Base-by-base conservation (phyloP, 768 basidiomycete species). In the Suillus cothurnatus region DNA sequence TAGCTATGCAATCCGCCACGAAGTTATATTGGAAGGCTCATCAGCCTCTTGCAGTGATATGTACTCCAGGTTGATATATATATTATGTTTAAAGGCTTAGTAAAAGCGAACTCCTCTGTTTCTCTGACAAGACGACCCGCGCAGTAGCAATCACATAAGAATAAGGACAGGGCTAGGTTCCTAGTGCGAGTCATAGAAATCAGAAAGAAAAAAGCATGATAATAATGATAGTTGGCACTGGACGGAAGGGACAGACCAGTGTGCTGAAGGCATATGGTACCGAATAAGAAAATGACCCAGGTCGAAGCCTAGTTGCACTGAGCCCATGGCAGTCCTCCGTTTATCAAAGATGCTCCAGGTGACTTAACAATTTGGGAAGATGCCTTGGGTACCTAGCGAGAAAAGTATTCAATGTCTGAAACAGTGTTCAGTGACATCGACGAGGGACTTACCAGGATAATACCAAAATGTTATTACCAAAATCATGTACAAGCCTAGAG, bases 381-480 rank as follows among this genome's bases (percentile, higher is more conserved):
- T 59, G 19, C 58, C 58, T 12, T 28, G 7, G 28, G 58, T 59
- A 21, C 58, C 58, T 59, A 41, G 39, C 1, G 1, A 41, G 19
- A 41, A 21, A 5, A 14, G 11, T 3, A 14, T 59, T 41, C 5
- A 39, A 39, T 9, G 26, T 6, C 1, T 21, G 39, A 6, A 11
- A 28, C 19, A 7, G 19, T 28, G 19, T 41, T 41, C 11, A 9
- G 26, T 31, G 1, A 17, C 39, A 41, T 41, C 12, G 19, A 41
- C 26, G 12, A 26, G 39, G 21, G 11, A 67, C 79, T n/a, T 65
- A 80, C 81, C 81, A 6, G 83, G 84, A 63, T 85, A 85, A 68
- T 79, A 85, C 84, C 84, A 85, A 71, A 85, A 85, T 6, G 79
- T 77, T 41, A 86, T 81, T 32, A 80, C 83, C 64, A 88, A 81